phyloP scores from a whole-genome alignment of 1,284 basidiomycete genomes.

The Tylopilus orsonianus region DNA sequence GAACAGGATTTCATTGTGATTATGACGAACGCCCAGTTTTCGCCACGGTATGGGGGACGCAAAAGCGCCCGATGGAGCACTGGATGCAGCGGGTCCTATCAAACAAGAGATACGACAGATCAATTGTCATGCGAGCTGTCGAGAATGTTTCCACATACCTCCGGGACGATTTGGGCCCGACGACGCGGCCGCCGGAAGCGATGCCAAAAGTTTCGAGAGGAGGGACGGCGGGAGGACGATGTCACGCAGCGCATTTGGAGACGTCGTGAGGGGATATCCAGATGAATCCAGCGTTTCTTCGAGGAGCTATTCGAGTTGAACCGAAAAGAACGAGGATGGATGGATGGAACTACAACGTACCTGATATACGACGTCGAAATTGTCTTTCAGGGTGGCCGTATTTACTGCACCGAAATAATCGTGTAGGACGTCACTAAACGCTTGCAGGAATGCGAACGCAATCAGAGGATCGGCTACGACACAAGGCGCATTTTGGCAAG shows the following conservation, averaged over 20 bases:
- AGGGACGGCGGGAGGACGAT: conserved; percentile 89
- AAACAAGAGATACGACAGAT: conserved; percentile 28
- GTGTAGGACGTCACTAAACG: conserved; percentile 79
- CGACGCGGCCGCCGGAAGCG: conserved; percentile 44
- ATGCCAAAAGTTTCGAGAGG: conserved; percentile 74
- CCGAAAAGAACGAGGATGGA: background rate
- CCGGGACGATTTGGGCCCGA: conserved; percentile 29
- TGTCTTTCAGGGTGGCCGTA: conserved; percentile 78
- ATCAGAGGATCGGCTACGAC: conserved; percentile 81
- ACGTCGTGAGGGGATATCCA: conserved; percentile 93
- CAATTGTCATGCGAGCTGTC: conserved; percentile 19
- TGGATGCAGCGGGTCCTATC: conserved; percentile 40
- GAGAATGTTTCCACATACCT: conserved; percentile 16
- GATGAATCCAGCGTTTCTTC: conserved; percentile 94
- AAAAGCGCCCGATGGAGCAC: conserved; percentile 64
- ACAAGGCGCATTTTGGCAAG: background rate
- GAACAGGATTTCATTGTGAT: conserved; percentile 93
- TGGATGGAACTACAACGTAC: conserved; percentile 41
- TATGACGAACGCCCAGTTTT: conserved; percentile 80
- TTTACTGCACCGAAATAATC: conserved; percentile 77
- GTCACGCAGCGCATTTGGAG: conserved; percentile 87
- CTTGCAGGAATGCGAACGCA: conserved; percentile 85
- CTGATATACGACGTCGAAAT: conserved; percentile 96
- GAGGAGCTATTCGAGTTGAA: conserved; percentile 61
- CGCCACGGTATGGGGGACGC: conserved; percentile 95